phyloP scores from a whole-genome alignment of 192 early-diverging fungal genomes.

The Helicostylum pulchrum region DNA sequence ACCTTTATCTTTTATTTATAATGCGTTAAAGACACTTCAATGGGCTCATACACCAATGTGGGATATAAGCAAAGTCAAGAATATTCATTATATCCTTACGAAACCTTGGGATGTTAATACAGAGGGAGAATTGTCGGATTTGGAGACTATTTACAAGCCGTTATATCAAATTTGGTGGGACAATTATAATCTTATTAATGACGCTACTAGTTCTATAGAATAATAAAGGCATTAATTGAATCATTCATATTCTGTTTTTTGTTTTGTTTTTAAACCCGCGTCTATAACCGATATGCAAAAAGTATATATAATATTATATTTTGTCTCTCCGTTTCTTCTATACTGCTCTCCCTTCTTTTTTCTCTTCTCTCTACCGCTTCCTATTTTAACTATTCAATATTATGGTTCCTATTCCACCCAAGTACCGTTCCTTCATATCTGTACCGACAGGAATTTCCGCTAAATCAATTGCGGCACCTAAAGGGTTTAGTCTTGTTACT shows the following conservation, averaged over 20 bases:
- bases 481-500: background rate
- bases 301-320: background rate
- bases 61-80: conserved; percentile 31
- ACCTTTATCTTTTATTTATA: conserved; percentile 45
- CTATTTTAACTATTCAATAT: too few species aligned
- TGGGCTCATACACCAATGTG: conserved; percentile 39
- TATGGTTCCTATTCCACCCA: background rate
- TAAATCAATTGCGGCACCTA: background rate
- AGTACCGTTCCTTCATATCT: background rate
- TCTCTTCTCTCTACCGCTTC: background rate
- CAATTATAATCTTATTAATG: conserved; percentile 1
- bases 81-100: conserved; percentile 44
- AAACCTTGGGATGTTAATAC: conserved; percentile 43
- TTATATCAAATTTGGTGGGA: conserved; percentile 20
- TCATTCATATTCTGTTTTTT: too few species aligned
- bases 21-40: conserved; percentile 47
- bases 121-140: background rate
- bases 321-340: background rate
- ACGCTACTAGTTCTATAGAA: background rate
- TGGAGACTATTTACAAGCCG: background rate
- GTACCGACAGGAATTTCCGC: background rate
- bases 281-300: background rate
- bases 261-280: too few species aligned
- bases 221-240: background rate
- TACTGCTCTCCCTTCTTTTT: too few species aligned